Base-by-base conservation (phyloP, 2,329 filamentous ascomycete genomes). In the Aureobasidium sp. region DNA sequence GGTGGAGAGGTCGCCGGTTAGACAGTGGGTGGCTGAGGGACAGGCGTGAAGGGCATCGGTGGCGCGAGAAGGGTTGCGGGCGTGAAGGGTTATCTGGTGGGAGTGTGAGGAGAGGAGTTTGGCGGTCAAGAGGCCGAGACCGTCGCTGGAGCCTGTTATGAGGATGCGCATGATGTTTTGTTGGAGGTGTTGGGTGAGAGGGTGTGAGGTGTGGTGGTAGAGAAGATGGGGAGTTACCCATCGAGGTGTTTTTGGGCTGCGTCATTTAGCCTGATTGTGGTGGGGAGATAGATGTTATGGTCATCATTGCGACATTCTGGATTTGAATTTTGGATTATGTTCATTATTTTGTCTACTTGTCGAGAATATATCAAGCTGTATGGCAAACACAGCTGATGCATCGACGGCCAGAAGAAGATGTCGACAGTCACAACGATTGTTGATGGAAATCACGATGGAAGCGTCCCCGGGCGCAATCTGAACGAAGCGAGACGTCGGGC, bases 91-190 rank as follows among this genome's bases (percentile, higher is more conserved):
- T 23, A 90, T 86, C 6, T 81, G 77, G 74, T 90, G 87, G 16
- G 43, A 48, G n/a, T 23, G n/a, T 5, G 81, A 75, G 55, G 82
- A 70, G 33, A 89, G 83, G 9, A 79, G 77, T 66, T 83, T 79
- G 43, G 87, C 87, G 1, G 85, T 82, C 1, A 81, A 76, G 29
- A 80, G 80, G 64, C 87, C 87, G 40, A 89, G 81, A 67, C 87
- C 87, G 71, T 89, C 87, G 16, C 84, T 83, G 27, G 85, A 88
- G 53, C 87, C 87, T 11, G 87, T 89, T 67, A 90, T 87, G 63
- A 85, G 74, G 67, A 86, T 82, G 33, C 81, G 78, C 58, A 61
- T 61, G n/a, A n/a, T n/a, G n/a, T n/a, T 1, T 18, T 56, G 48
- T 5, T 45, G 11, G 38, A 10, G 38, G 7, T 40, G 33, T 13